phyloP scores from a whole-genome alignment of 2,329 filamentous ascomycete genomes.

The Rhexocercosporidium sp. region DNA sequence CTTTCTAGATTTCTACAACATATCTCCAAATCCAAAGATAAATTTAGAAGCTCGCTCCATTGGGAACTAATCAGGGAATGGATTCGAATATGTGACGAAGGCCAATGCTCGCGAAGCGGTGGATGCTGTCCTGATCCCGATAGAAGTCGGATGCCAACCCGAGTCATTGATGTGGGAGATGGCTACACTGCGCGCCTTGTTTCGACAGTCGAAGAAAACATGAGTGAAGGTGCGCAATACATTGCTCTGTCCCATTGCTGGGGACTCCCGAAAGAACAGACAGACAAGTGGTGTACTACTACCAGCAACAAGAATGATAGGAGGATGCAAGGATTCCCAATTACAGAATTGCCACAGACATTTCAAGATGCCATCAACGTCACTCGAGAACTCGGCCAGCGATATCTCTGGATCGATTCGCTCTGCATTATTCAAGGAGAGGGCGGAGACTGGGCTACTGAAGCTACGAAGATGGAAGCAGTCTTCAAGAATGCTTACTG shows the following conservation, averaged over 20 bases:
- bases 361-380: too few species aligned
- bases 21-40: background rate
- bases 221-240: background rate
- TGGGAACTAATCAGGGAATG: too few species aligned
- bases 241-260: background rate
- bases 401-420: slow-evolving; percentile 1
- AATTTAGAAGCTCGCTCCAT: background rate
- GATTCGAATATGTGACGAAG: background rate
- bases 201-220: too few species aligned
- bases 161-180: background rate
- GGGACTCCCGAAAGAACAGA: too few species aligned
- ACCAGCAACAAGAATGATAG: too few species aligned
- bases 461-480: background rate
- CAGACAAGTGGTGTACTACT: too few species aligned
- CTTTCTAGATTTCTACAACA: background rate
- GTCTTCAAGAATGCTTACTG: slow-evolving; percentile 11
- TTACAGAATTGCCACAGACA: background rate
- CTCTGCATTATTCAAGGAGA: background rate
- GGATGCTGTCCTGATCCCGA: background rate
- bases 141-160: background rate
- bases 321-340: background rate
- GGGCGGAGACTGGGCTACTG: background rate
- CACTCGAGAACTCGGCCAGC: background rate
- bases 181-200: background rate
- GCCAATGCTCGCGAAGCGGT: background rate